phyloP scores from a whole-genome alignment of 75 land plant genomes.

The Azolla pinnata region DNA sequence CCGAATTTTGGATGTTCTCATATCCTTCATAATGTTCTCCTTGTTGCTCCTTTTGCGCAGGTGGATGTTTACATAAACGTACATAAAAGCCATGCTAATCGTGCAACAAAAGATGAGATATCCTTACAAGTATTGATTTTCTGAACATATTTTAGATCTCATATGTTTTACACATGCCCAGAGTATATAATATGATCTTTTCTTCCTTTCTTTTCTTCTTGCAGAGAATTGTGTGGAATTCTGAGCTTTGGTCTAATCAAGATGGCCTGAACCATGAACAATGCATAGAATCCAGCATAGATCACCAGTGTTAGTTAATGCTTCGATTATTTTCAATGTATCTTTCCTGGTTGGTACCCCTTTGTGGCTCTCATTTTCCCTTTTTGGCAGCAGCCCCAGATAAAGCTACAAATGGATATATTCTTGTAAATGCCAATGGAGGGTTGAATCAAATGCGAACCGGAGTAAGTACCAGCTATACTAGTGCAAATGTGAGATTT shows the following conservation, averaged over 20 bases:
- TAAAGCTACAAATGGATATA: constrained; percentile 57
- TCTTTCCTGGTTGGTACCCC: not conserved
- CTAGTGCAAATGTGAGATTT: not conserved
- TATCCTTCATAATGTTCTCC: too few species aligned
- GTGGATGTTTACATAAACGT: too few species aligned
- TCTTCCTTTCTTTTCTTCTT: not conserved
- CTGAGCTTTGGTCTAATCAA: constrained; percentile 59
- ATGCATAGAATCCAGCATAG: constrained; percentile 47
- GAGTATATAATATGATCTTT: not conserved
- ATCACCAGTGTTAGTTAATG: constrained; percentile 43
- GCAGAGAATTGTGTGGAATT: not conserved
- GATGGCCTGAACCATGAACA: constrained; percentile 56
- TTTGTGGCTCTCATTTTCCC: not conserved
- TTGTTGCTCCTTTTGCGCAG: too few species aligned
- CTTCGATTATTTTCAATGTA: not conserved
- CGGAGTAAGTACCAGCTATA: constrained; percentile 50
- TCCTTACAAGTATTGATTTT: too few species aligned
- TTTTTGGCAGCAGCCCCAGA: constrained; percentile 43
- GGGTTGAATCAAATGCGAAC: constrained; percentile 97
- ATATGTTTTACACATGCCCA: too few species aligned
- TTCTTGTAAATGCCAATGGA: constrained; percentile 89
- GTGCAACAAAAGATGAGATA: too few species aligned
- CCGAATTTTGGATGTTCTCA: too few species aligned
- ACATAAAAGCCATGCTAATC: too few species aligned
- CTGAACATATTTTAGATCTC: too few species aligned